phyloP scores from a whole-genome alignment of 805 yeast genomes.

The Jamesozyma piceae region DNA sequence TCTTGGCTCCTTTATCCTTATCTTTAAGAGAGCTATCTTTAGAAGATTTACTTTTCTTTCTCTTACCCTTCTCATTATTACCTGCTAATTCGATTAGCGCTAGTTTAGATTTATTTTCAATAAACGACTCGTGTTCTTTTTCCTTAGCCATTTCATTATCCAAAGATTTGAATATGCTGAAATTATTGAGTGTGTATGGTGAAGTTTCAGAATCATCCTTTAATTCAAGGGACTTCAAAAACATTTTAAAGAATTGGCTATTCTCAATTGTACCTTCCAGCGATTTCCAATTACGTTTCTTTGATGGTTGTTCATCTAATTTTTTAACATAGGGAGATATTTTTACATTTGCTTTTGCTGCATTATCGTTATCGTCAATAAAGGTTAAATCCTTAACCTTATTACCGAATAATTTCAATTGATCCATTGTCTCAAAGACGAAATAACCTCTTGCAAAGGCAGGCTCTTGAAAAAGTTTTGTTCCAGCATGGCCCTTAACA shows the following conservation, averaged over 20 bases:
- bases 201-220: conserved; percentile 14
- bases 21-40: conserved; percentile 2
- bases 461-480: conserved; percentile 31
- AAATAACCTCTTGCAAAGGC: conserved; percentile 37
- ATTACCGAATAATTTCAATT: conserved; percentile 26
- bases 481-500: conserved; percentile 26
- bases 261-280: conserved; percentile 27
- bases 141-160: conserved; percentile 22
- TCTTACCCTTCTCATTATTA: conserved; percentile 15
- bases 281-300: conserved; percentile 6
- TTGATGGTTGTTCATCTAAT: conserved; percentile 1
- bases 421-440: conserved; percentile 27
- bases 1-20: conserved; percentile 15
- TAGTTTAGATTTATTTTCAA: conserved; percentile 16
- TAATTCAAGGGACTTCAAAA: conserved; percentile 23
- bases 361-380: conserved; percentile 25
- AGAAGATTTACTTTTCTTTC: conserved; percentile 9
- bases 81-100: conserved; percentile 26
- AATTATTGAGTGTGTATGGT: conserved; percentile 18
- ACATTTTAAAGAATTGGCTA: conserved; percentile 26
- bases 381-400: conserved; percentile 25
- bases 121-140: conserved; percentile 10
- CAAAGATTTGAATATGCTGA: conserved; percentile 23
- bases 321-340: conserved; percentile 20
- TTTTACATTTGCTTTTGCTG: conserved; percentile 12